Conservation (phyloP, 306 rosid genomes). For the Lotus japonicus region DNA sequence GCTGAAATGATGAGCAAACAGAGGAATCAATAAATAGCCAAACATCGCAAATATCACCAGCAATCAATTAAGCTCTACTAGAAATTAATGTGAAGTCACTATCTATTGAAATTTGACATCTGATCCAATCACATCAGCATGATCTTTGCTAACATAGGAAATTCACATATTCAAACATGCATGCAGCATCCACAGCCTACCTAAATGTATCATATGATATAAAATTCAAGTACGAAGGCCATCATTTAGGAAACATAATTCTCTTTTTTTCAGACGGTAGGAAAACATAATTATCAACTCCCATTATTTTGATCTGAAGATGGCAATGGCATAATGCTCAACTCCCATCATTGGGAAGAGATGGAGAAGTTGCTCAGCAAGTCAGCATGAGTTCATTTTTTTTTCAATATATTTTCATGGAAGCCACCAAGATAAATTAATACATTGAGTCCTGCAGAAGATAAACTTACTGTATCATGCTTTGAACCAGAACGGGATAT, state of each 20-base stretch:
- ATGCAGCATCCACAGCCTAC: no score
- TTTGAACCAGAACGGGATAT: slow-evolving; percentile 24
- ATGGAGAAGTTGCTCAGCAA: not conserved
- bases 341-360: not conserved
- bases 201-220: no score
- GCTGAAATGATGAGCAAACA: slow-evolving; percentile 33
- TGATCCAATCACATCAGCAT: not conserved
- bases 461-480: slow-evolving; percentile 50
- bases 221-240: no score
- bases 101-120: slow-evolving; percentile 3
- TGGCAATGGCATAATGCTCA: not conserved
- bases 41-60: not conserved
- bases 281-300: no score
- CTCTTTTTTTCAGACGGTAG: no score
- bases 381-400: not conserved
- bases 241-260: no score
- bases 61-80: not conserved
- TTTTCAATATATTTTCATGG: not conserved
- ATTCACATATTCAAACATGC: no score
- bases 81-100: not conserved
- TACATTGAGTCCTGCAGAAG: not conserved
- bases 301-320: no score
- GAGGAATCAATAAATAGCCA: not conserved
- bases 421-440: not conserved
- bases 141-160: no score